Percentiles rank a stretch among this genome's conserved stretches.
Conservation (phyloP, 805 yeast genomes). For the Ogataea polymorpha region DNA sequence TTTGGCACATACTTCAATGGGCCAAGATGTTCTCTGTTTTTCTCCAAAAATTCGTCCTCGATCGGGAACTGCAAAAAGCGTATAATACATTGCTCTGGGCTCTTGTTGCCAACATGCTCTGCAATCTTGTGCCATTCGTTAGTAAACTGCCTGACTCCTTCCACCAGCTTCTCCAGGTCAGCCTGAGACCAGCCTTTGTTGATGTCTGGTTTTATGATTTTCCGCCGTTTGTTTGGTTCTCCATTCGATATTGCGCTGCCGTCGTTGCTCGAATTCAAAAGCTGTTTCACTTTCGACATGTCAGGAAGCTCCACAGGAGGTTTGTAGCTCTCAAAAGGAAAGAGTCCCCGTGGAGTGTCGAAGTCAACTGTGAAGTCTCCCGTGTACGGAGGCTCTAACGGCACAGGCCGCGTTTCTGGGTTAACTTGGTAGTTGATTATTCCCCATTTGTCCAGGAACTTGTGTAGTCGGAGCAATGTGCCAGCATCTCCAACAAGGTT, state of each 20-base stretch:
- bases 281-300: slow-evolving; percentile 26
- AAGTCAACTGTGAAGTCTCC: slow-evolving; percentile 73
- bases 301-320: slow-evolving; percentile 51
- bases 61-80: slow-evolving; percentile 78
- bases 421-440: slow-evolving; percentile 88
- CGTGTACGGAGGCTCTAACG: slow-evolving; percentile 68
- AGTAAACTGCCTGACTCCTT: slow-evolving; percentile 58
- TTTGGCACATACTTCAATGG: slow-evolving; percentile 80
- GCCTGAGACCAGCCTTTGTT: slow-evolving; percentile 61
- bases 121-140: slow-evolving; percentile 82
- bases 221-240: slow-evolving; percentile 23
- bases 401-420: slow-evolving; percentile 67
- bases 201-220: slow-evolving; percentile 35
- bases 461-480: slow-evolving; percentile 77
- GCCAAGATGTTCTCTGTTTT: slow-evolving; percentile 50
- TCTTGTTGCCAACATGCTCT: slow-evolving; percentile 59
- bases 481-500: slow-evolving; percentile 91
- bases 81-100: slow-evolving; percentile 76
- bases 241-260: slow-evolving; percentile 11
- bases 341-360: slow-evolving; percentile 89
- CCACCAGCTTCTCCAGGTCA: slow-evolving; percentile 57
- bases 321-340: slow-evolving; percentile 84
- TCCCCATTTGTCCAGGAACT: slow-evolving; percentile 88
- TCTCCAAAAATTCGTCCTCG: slow-evolving; percentile 66
- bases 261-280: slow-evolving; percentile 13